Percentiles rank a stretch among this genome's conserved stretches.
Conservation (phyloP, 257 asterid species). For the Petunia secreta region DNA sequence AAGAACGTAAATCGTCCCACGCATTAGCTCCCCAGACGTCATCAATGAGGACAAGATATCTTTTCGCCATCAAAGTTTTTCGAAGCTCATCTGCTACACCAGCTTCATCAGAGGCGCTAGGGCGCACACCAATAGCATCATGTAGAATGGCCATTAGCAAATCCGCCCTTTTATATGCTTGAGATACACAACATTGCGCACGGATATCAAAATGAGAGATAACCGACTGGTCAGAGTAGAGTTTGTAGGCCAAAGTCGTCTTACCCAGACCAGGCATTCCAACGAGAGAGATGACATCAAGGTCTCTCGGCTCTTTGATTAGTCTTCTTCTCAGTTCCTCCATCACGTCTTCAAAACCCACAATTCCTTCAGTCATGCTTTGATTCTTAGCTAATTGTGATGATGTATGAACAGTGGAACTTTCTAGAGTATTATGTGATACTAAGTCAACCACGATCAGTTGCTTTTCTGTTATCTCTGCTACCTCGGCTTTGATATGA, state of each 20-base stretch:
- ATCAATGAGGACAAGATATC: constrained; percentile 25
- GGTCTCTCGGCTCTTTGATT: not conserved
- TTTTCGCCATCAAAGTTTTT: not conserved
- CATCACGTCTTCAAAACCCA: not conserved
- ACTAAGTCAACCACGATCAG: not conserved
- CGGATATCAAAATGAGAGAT: constrained; percentile 15
- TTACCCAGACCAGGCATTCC: constrained; percentile 21
- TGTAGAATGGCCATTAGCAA: not conserved
- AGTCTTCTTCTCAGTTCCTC: not conserved
- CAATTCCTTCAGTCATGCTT: not conserved
- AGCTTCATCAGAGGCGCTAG: too few species aligned
- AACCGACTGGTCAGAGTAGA: constrained; percentile 5
- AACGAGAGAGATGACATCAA: not conserved
- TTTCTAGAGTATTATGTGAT: not conserved
- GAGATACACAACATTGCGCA: not conserved
- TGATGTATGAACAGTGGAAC: not conserved
- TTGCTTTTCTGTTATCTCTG: too few species aligned
- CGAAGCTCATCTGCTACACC: not conserved
- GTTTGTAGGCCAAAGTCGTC: constrained; percentile 19
- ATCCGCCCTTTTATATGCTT: not conserved
- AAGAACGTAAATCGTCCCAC: constrained; percentile 6
- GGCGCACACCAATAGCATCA: too few species aligned
- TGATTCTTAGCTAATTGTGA: not conserved
- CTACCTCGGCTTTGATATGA: not conserved
- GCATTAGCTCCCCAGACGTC: constrained; percentile 19